A percentile compares a stretch with the other conserved stretches of the same genome.
phyloP scores from a whole-genome alignment of 768 basidiomycete genomes.

The Mycena belliarum region DNA sequence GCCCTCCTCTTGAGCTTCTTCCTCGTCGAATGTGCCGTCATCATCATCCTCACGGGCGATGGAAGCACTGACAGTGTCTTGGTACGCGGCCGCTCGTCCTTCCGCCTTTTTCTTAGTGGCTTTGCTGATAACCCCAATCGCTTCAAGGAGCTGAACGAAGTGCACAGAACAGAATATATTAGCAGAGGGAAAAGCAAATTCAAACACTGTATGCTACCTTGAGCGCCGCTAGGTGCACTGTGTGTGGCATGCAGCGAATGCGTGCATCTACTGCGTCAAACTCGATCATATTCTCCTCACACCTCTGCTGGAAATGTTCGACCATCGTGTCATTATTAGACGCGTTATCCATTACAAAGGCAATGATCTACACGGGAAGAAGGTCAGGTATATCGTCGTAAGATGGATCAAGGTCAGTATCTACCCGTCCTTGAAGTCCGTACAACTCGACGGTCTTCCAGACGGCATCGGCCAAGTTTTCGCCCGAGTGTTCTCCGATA shows the following conservation, averaged over 20 bases:
- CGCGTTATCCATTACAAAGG: constrained; percentile 25
- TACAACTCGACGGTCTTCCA: constrained; percentile 23
- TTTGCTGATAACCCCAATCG: no score
- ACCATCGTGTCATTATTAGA: constrained; percentile 26
- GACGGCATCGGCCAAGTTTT: constrained; percentile 28
- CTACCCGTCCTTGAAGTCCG: constrained; percentile 14
- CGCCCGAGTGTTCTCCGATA: constrained; percentile 28
- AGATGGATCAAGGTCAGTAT: not conserved
- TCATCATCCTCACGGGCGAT: not conserved
- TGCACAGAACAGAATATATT: no score
- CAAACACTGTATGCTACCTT: constrained; percentile 22
- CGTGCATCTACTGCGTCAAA: constrained; percentile 21
- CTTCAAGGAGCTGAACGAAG: constrained; percentile 4
- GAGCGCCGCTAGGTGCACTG: constrained; percentile 26
- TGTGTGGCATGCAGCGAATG: constrained; percentile 31
- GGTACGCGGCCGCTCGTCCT: constrained; percentile 1
- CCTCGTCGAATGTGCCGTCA: not conserved
- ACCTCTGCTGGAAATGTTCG: constrained; percentile 3
- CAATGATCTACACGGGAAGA: constrained; percentile 15
- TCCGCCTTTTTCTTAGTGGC: not conserved
- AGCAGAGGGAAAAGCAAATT: no score
- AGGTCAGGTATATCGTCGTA: not conserved
- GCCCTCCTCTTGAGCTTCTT: constrained; percentile 3
- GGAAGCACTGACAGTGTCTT: constrained; percentile 8
- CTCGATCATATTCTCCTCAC: not conserved